Conservation (phyloP, 495 filamentous ascomycete genomes). For the Chaetomium tenue region DNA sequence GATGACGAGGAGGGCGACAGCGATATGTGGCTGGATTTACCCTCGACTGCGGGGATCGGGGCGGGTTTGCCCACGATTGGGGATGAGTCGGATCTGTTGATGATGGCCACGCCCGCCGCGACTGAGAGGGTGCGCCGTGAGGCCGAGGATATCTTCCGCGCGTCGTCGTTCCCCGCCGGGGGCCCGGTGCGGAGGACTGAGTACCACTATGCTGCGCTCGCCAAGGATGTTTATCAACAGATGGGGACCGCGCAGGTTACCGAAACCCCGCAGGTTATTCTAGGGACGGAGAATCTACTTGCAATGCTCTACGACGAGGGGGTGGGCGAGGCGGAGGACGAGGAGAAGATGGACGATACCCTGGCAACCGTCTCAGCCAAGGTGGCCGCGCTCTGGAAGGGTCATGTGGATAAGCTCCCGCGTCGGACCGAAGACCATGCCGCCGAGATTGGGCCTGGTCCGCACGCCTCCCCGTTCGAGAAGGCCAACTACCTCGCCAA, state of each 20-base stretch:
- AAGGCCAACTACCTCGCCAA: conserved; percentile 73
- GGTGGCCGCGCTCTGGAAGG: conserved; percentile 60
- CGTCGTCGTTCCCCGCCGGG: conserved; percentile 42
- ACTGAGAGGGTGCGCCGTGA: conserved; percentile 46
- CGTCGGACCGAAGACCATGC: conserved; percentile 52
- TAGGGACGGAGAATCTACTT: conserved; percentile 55
- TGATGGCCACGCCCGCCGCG: conserved; percentile 49
- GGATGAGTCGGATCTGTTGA: conserved; percentile 46
- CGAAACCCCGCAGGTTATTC: conserved; percentile 55
- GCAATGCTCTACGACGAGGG: conserved; percentile 57
- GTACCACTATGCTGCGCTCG: conserved; percentile 46
- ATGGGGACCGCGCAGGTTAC: conserved; percentile 44
- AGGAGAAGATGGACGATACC: conserved; percentile 53
- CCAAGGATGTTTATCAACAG: conserved; percentile 51
- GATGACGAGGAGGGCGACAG: conserved; percentile 39
- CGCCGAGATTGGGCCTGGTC: conserved; percentile 62
- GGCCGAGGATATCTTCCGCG: conserved; percentile 47
- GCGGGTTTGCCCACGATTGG: conserved; percentile 19
- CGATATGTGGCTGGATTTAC: conserved; percentile 39
- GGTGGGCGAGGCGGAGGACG: conserved; percentile 51
- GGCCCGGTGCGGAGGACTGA: conserved; percentile 38
- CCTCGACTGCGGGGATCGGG: neutral
- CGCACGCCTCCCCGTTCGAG: conserved; percentile 55
- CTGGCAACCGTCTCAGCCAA: conserved; percentile 55
- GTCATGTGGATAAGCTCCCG: conserved; percentile 47